Conservation (phyloP, 2,329 filamentous ascomycete species). For the Aureobasidium sp. region DNA sequence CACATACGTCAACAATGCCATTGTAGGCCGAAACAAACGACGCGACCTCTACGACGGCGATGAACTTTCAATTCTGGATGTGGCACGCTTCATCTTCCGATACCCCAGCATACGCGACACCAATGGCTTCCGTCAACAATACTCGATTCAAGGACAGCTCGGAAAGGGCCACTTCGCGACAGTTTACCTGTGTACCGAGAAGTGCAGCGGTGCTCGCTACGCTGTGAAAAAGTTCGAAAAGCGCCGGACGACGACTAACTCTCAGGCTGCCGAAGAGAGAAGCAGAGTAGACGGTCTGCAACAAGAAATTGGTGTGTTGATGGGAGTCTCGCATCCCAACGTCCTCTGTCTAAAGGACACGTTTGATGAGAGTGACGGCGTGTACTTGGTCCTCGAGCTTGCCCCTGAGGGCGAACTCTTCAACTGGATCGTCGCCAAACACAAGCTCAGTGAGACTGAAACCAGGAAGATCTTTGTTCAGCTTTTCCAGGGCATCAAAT, state of each 20-base stretch:
- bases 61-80: slow-evolving; percentile 79
- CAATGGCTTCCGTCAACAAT: slow-evolving; percentile 78
- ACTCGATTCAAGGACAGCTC: slow-evolving; percentile 73
- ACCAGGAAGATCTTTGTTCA: slow-evolving; percentile 83
- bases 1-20: slow-evolving; percentile 88
- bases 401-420: slow-evolving; percentile 92
- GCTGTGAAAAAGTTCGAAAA: slow-evolving; percentile 95
- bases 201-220: slow-evolving; percentile 70
- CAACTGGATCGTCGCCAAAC: slow-evolving; percentile 86
- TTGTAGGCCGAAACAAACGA: slow-evolving; percentile 86
- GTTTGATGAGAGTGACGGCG: slow-evolving; percentile 83
- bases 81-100: slow-evolving; percentile 82
- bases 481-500: slow-evolving; percentile 89
- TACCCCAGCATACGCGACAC: slow-evolving; percentile 72
- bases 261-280: slow-evolving; percentile 45
- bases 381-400: slow-evolving; percentile 86
- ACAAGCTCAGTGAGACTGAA: slow-evolving; percentile 78
- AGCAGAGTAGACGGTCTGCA: slow-evolving; percentile 81
- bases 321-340: slow-evolving; percentile 94
- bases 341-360: slow-evolving; percentile 91
- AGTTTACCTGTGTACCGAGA: slow-evolving; percentile 86
- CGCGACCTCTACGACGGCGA: slow-evolving; percentile 84
- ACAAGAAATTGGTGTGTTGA: slow-evolving; percentile 92
- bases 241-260: slow-evolving; percentile 61
- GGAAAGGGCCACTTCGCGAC: slow-evolving; percentile 95